These are phyloP conservation scores for Afroboletus lepidellus DNA, from an alignment of 1,284 basidiomycete genomes.

Conservation along the genomic window DNA sequence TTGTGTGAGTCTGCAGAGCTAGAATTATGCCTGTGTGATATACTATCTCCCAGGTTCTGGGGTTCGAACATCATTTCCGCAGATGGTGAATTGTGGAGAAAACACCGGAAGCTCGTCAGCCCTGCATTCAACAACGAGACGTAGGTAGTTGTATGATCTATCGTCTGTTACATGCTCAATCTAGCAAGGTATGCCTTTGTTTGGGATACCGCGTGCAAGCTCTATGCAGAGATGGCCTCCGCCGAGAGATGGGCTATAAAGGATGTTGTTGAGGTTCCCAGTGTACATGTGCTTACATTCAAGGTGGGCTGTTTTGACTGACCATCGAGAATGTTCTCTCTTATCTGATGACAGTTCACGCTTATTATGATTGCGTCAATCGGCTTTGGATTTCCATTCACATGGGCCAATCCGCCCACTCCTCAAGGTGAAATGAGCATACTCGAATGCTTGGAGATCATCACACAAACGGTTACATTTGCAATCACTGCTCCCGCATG, in stretches of 20 bases:
- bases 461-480: conserved; percentile 34
- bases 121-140: conserved; percentile 49
- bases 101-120: conserved; percentile 46
- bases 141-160: conserved; percentile 29
- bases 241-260: conserved; percentile 44
- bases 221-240: conserved; percentile 46
- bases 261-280: conserved; percentile 37
- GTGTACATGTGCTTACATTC: conserved; percentile 42
- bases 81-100: conserved; percentile 48
- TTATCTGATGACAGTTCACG: conserved; percentile 37
- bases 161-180: not conserved
- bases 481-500: conserved; percentile 40
- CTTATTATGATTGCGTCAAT: conserved; percentile 50
- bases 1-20: conserved; percentile 4
- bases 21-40: not conserved
- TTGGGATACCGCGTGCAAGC: conserved; percentile 42
- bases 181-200: conserved; percentile 39
- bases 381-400: conserved; percentile 50
- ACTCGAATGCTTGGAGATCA: conserved; percentile 43
- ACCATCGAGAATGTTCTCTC: not conserved
- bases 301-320: conserved; percentile 36
- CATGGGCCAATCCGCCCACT: conserved; percentile 39
- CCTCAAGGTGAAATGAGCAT: conserved; percentile 42
- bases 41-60: conserved; percentile 36
- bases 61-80: conserved; percentile 45